phyloP scores from a whole-genome alignment of 2,329 filamentous ascomycete genomes.

The Parastagonospora avenae region DNA sequence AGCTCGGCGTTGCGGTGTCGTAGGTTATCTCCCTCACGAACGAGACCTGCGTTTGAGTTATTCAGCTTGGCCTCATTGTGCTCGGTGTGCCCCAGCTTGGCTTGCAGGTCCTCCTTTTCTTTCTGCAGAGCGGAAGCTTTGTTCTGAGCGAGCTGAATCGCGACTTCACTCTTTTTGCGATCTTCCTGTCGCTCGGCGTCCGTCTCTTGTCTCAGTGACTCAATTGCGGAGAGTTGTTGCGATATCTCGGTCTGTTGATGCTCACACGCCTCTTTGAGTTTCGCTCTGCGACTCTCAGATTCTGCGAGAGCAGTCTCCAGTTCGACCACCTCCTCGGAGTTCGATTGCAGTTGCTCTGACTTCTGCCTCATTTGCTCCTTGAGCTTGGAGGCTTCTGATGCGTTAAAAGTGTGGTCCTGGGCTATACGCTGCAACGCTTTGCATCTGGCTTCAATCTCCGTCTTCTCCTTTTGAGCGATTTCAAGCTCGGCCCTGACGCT shows the following conservation, averaged over 20 bases:
- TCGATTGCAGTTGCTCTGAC: constrained; percentile 5
- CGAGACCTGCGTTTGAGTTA: constrained; percentile 7
- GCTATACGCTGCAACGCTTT: constrained; percentile 2
- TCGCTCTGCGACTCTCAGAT: background rate
- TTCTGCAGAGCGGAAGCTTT: constrained; percentile 6
- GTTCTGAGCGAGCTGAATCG: constrained; percentile 8
- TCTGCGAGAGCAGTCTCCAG: constrained; percentile 6
- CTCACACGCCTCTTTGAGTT: constrained; percentile 9
- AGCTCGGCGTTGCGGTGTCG: constrained; percentile 14
- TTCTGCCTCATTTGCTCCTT: constrained; percentile 13
- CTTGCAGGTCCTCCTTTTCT: constrained; percentile 15
- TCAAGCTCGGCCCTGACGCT: constrained; percentile 11
- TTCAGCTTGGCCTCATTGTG: constrained; percentile 10
- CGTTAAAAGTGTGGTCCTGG: background rate
- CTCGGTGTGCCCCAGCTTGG: constrained; percentile 11
- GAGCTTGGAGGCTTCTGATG: constrained; percentile 11
- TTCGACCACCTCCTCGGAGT: constrained; percentile 1
- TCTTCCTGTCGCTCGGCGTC: constrained; percentile 3
- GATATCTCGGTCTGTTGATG: constrained; percentile 12
- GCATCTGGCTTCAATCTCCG: constrained; percentile 8
- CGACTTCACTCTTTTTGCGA: constrained; percentile 6
- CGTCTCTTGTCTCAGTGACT: constrained; percentile 15
- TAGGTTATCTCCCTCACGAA: constrained; percentile 13
- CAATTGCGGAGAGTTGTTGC: constrained; percentile 11
- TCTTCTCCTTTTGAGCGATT: constrained; percentile 11